A percentile compares a stretch with the other conserved stretches of the same genome.
These are phyloP conservation scores for Neonectria sp. DNA, from an alignment of 2,329 filamentous ascomycete species.

Conservation along the genomic window DNA sequence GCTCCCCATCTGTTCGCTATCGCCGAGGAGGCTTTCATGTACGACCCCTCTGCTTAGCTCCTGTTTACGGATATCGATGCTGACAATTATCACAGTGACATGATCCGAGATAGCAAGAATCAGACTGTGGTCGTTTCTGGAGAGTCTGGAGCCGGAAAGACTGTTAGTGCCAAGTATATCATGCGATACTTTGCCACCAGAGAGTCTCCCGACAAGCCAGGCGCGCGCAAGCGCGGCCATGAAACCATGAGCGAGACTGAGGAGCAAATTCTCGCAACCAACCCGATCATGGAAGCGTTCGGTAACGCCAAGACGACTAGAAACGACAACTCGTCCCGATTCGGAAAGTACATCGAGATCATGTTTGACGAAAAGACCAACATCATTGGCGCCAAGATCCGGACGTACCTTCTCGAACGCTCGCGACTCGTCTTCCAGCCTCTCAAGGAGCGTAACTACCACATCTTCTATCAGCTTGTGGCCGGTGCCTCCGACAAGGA, in stretches of 20 bases:
- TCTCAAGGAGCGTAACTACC: slow-evolving; percentile 97
- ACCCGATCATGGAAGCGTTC: slow-evolving; percentile 99
- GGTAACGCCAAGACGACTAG: slow-evolving; percentile 99
- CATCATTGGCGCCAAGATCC: slow-evolving; percentile 97
- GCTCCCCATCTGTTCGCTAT: slow-evolving; percentile 99
- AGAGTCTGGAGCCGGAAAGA: slow-evolving; percentile 98
- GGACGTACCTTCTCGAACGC: slow-evolving; percentile 94
- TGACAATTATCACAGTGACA: slow-evolving; percentile 78
- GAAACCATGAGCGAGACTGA: slow-evolving; percentile 97
- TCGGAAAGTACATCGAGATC: slow-evolving; percentile 99
- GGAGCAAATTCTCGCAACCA: slow-evolving; percentile 97
- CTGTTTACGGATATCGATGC: slow-evolving; percentile 34
- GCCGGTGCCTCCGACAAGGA: slow-evolving; percentile 91
- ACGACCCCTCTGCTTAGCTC: slow-evolving; percentile 42
- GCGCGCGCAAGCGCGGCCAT: slow-evolving; percentile 81
- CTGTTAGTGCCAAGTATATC: slow-evolving; percentile 99
- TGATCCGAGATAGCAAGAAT: slow-evolving; percentile 95
- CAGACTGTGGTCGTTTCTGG: slow-evolving; percentile 99
- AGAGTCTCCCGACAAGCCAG: slow-evolving; percentile 91
- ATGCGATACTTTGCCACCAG: slow-evolving; percentile 99
- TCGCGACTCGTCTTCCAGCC: slow-evolving; percentile 98
- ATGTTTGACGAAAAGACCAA: slow-evolving; percentile 97
- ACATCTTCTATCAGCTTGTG: slow-evolving; percentile 98
- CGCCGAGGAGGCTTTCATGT: slow-evolving; percentile 98
- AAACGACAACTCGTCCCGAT: slow-evolving; percentile 99